Evolutionary conservation across 768 basidiomycete species (phyloP), one percentile per base, ranked within the genome.

Genomic region (Rhodocollybia butyracea): DNA sequence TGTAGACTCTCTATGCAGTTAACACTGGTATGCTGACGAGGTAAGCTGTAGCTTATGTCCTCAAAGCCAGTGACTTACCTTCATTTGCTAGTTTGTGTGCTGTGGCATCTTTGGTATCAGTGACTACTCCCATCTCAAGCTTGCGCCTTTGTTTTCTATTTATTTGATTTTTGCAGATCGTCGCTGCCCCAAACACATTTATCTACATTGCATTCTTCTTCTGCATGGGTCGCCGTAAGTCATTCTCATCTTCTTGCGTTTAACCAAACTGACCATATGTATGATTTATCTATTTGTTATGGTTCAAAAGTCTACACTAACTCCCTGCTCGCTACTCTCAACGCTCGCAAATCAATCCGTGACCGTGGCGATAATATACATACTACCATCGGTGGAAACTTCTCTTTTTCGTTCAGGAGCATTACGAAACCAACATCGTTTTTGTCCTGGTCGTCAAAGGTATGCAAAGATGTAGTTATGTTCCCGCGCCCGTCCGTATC

Each of bases 151-250:
- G 43, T 31, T 21, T 27, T 34, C 38, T 12, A 46, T 19, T 51
- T 43, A 38, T 55, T 45, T 30, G 38, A 42, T 15, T 17, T 53
- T 57, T 34, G 12, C 38, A 84, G 81, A 83, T 83, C 61, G 57
- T 70, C 12, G 70, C 72, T 17, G 76, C 77, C 30, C 76, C 75
- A 0, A 34, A 72, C 2, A 78, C 81, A 0, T 81, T 82, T 68
- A 64, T 83, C 51, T 86, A 85, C 57, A 79, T 84, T 43, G 66
- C 73, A 1, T 86, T 85, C 66, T 86, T 79, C 64, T 84, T 83
- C 59, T 79, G 75, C 63, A 76, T 83, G 36, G 82, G 83, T 21
- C 73, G 83, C 51, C 64, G 84, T 85, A 63, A 62, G 83, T 76
- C 52, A 68, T 51, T 72, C 64, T 51, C 56, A 64, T 15, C 17